Percentiles rank a stretch among this genome's conserved stretches.
phyloP scores from a whole-genome alignment of 352 stramenopile species.

The Phytopythium aichiense region DNA sequence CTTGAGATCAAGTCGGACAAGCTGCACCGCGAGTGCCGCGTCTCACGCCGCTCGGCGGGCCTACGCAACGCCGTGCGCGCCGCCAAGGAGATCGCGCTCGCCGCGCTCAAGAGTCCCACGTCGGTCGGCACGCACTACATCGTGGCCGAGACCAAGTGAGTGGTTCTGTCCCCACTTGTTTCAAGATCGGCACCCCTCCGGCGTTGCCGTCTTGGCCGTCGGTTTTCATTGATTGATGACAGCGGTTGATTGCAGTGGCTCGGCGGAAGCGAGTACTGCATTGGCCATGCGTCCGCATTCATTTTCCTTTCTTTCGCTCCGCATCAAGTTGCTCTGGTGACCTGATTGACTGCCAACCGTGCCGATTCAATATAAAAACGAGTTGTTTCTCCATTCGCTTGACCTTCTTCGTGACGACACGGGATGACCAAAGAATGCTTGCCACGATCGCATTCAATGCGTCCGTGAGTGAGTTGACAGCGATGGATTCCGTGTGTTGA shows the following conservation, averaged over 20 bases:
- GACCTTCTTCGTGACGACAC: too few species aligned
- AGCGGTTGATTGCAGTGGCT: not conserved
- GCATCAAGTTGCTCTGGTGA: not conserved
- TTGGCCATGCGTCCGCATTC: not conserved
- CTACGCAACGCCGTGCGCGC: conserved; percentile 88
- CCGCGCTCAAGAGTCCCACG: conserved; percentile 68
- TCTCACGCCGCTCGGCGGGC: conserved; percentile 73
- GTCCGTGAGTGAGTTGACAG: too few species aligned
- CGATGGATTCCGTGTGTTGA: too few species aligned
- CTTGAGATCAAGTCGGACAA: conserved; percentile 75
- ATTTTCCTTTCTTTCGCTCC: not conserved
- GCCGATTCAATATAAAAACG: conserved; percentile 1
- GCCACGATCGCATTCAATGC: too few species aligned
- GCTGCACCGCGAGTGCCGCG: conserved; percentile 61
- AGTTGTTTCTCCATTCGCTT: not conserved
- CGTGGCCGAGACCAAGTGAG: conserved; percentile 29
- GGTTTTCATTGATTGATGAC: not conserved
- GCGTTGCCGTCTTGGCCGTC: not conserved
- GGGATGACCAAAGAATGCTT: too few species aligned
- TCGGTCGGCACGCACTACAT: conserved; percentile 92
- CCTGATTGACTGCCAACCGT: not conserved
- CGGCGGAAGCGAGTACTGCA: not conserved
- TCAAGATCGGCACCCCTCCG: not conserved
- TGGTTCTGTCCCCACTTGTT: not conserved
- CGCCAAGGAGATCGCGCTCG: conserved; percentile 83